Conservation (phyloP, 345 rosid species). For the Pugionium dolabratum region DNA sequence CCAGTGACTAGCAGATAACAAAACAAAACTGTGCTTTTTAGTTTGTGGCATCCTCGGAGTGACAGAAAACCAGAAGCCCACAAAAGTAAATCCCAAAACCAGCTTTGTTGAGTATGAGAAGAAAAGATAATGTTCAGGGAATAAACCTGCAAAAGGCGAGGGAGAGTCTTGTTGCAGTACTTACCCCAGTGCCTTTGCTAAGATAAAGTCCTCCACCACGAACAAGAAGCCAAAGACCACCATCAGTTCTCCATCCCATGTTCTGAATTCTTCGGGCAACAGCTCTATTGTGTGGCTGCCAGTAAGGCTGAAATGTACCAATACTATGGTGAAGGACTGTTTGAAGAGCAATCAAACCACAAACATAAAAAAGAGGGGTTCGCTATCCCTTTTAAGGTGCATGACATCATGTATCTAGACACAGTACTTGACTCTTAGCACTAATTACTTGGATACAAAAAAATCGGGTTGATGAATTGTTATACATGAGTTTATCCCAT, state of each 20-base stretch:
- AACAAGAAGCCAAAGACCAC: conserved; percentile 98
- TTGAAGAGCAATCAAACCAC: conserved; percentile 21
- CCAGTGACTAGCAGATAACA: background rate
- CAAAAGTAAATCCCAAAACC: background rate
- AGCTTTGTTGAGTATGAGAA: background rate
- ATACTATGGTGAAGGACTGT: conserved; percentile 11
- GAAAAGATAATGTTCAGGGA: background rate
- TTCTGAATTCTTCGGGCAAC: conserved; percentile 93
- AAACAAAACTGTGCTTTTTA: background rate
- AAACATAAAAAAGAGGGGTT: conserved; percentile 5
- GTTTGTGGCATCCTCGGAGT: background rate
- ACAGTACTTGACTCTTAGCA: conserved; percentile 6
- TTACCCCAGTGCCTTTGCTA: conserved; percentile 94
- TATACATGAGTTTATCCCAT: background rate
- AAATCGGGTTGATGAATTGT: background rate
- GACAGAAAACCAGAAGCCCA: background rate
- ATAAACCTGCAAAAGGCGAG: background rate
- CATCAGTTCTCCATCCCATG: conserved; percentile 99
- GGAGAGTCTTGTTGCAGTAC: conserved; percentile 20
- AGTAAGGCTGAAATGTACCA: conserved; percentile 60
- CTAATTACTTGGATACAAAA: background rate
- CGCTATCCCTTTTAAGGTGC: background rate
- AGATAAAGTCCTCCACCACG: conserved; percentile 98
- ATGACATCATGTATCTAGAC: background rate
- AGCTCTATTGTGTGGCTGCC: conserved; percentile 99